These are phyloP conservation scores for Coprinellus micaceus DNA, from an alignment of 768 basidiomycete genomes.

Conservation along the genomic window DNA sequence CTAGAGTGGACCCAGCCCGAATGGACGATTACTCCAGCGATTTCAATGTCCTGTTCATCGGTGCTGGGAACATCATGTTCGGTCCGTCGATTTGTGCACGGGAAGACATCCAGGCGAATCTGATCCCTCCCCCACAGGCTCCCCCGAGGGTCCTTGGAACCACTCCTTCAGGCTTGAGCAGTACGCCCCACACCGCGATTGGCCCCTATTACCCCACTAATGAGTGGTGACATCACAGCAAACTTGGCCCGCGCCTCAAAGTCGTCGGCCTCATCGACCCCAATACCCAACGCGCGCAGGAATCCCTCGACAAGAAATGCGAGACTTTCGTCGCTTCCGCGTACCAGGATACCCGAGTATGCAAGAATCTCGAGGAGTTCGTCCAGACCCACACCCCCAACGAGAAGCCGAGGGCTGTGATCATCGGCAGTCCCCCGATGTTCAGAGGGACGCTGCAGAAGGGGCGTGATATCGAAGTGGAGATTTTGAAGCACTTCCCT, in stretches of 20 bases:
- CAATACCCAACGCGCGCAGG: slow-evolving; percentile 71
- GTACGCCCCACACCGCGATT: slow-evolving; percentile 37
- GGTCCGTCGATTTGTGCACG: slow-evolving; percentile 38
- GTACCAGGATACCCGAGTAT: slow-evolving; percentile 84
- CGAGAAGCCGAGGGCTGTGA: slow-evolving; percentile 74
- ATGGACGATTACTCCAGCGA: slow-evolving; percentile 58
- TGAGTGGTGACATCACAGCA: slow-evolving; percentile 41
- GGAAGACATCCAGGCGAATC: slow-evolving; percentile 3
- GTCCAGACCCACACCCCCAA: slow-evolving; percentile 60
- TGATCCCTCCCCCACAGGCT: slow-evolving; percentile 47
- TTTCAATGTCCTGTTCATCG: slow-evolving; percentile 94
- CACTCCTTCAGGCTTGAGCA: slow-evolving; percentile 89
- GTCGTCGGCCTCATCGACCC: slow-evolving; percentile 95
- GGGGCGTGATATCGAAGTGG: slow-evolving; percentile 82
- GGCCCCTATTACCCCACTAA: slow-evolving; percentile 11
- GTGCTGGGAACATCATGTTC: slow-evolving; percentile 98
- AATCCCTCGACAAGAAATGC: slow-evolving; percentile 85
- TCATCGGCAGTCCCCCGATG: slow-evolving; percentile 91
- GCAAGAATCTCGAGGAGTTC: slow-evolving; percentile 84
- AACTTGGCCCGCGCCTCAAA: slow-evolving; percentile 93
- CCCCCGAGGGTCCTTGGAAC: slow-evolving; percentile 89
- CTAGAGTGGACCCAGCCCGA: slow-evolving; percentile 31
- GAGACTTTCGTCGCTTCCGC: slow-evolving; percentile 91
- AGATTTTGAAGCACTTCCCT: slow-evolving; percentile 85
- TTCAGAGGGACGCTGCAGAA: slow-evolving; percentile 77